Conservation (phyloP, 1,284 basidiomycete genomes). For the Taiwanofungus camphoratus region DNA sequence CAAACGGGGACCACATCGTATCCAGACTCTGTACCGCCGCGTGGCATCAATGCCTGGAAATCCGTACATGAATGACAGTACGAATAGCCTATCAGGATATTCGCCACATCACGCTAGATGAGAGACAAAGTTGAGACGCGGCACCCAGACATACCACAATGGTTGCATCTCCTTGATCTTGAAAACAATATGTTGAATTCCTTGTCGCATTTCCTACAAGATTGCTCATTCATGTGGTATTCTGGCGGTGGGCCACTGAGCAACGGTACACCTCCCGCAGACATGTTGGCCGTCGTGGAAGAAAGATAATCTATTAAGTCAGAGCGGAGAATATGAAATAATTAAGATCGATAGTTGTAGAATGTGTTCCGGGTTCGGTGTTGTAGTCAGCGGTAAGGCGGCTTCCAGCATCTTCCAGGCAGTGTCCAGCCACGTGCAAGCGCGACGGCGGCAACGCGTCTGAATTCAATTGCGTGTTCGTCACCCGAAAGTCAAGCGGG, state of each 20-base stretch:
- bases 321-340: neutral
- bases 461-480: no score
- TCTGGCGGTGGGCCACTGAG: constrained; percentile 50
- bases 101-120: neutral
- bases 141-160: no score
- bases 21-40: constrained; percentile 42
- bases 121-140: constrained; percentile 22
- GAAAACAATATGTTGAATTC: constrained; percentile 68
- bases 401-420: constrained; percentile 2
- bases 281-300: neutral
- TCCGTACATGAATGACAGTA: constrained; percentile 71
- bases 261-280: constrained; percentile 50
- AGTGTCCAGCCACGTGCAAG: neutral
- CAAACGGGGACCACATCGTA: constrained; percentile 64
- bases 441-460: no score
- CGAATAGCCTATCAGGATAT: constrained; percentile 44
- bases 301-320: neutral
- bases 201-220: constrained; percentile 68
- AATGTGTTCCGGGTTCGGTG: neutral
- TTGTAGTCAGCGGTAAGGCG: neutral
- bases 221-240: constrained; percentile 32
- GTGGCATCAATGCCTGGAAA: constrained; percentile 70
- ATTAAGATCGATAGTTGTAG: neutral
- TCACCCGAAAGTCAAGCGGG: no score
- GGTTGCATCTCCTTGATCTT: constrained; percentile 61